Conservation (phyloP, 2,329 filamentous ascomycete genomes). For the Trichophyton simii region DNA sequence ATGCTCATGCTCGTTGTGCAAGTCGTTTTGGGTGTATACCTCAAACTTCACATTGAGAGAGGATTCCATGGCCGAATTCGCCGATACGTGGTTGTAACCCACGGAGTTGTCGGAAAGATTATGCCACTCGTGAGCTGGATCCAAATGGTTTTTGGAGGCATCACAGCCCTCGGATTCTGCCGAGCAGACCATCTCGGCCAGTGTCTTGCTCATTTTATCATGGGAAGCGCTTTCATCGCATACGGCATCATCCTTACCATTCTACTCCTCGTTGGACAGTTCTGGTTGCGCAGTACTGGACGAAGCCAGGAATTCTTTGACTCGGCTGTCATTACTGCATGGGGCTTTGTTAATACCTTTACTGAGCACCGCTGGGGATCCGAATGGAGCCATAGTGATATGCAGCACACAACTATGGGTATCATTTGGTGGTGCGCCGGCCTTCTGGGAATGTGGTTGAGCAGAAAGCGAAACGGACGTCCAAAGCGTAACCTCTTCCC, state of each 20-base stretch:
- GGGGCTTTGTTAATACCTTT: slow-evolving; percentile 97
- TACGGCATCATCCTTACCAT: slow-evolving; percentile 84
- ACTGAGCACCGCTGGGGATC: slow-evolving; percentile 92
- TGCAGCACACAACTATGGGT: slow-evolving; percentile 99
- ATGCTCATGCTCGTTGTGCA: slow-evolving; percentile 70
- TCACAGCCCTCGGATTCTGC: slow-evolving; percentile 85
- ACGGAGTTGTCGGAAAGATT: slow-evolving; percentile 72
- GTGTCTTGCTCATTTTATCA: slow-evolving; percentile 94
- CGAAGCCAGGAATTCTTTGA: slow-evolving; percentile 96
- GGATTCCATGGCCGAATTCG: slow-evolving; percentile 71
- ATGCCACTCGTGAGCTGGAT: slow-evolving; percentile 81
- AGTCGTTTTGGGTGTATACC: slow-evolving; percentile 68
- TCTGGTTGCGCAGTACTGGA: slow-evolving; percentile 69
- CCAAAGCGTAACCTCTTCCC: slow-evolving; percentile 91
- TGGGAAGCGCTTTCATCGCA: slow-evolving; percentile 91
- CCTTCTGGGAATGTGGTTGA: slow-evolving; percentile 83
- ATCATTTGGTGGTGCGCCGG: slow-evolving; percentile 96
- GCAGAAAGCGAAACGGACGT: slow-evolving; percentile 64
- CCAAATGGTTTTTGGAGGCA: slow-evolving; percentile 93
- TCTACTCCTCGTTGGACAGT: slow-evolving; percentile 73
- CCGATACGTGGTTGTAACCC: slow-evolving; percentile 55
- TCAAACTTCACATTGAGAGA: slow-evolving; percentile 77
- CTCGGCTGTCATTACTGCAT: slow-evolving; percentile 75
- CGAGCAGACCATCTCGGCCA: slow-evolving; percentile 83
- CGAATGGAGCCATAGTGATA: slow-evolving; percentile 81